Conservation (phyloP, 768 basidiomycete genomes). For the Crepidotus variabilis region DNA sequence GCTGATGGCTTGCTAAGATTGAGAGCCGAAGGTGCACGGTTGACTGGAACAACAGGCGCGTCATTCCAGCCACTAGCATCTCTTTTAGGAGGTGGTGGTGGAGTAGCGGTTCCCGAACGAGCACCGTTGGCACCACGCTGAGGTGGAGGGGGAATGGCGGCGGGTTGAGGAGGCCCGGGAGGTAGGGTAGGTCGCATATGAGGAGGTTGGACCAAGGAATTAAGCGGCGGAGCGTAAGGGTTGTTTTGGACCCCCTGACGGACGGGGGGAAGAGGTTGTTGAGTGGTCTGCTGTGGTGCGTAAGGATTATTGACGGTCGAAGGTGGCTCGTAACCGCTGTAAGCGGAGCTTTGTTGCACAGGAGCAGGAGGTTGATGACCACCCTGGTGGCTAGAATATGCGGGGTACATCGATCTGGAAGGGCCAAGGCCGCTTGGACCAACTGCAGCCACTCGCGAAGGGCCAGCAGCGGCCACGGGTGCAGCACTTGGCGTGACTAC, state of each 20-base stretch:
- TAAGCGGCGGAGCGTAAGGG: constrained; percentile 2
- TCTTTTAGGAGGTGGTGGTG: constrained; percentile 56
- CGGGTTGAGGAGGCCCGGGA: constrained; percentile 31
- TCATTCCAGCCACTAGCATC: constrained; percentile 93
- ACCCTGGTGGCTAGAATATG: constrained; percentile 16
- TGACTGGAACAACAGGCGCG: constrained; percentile 53
- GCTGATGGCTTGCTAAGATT: constrained; percentile 56
- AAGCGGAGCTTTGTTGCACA: constrained; percentile 1
- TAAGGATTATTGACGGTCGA: neutral
- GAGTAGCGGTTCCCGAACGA: constrained; percentile 17
- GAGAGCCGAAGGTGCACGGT: constrained; percentile 49
- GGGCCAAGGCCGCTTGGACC: constrained; percentile 13
- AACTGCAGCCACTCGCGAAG: constrained; percentile 15
- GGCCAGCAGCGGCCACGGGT: constrained; percentile 10
- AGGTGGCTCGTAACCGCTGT: constrained; percentile 1
- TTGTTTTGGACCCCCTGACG: neutral
- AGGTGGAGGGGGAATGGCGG: constrained; percentile 38
- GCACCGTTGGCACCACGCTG: constrained; percentile 32
- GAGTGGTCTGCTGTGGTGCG: neutral
- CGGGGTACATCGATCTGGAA: constrained; percentile 15
- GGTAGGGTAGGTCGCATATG: constrained; percentile 30
- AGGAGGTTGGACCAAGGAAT: constrained; percentile 30
- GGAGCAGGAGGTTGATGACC: constrained; percentile 18
- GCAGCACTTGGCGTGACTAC: constrained; percentile 18
- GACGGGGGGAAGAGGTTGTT: neutral